phyloP scores from a whole-genome alignment of 148 eudicot species.

The Rhododendron ferrugineum region DNA sequence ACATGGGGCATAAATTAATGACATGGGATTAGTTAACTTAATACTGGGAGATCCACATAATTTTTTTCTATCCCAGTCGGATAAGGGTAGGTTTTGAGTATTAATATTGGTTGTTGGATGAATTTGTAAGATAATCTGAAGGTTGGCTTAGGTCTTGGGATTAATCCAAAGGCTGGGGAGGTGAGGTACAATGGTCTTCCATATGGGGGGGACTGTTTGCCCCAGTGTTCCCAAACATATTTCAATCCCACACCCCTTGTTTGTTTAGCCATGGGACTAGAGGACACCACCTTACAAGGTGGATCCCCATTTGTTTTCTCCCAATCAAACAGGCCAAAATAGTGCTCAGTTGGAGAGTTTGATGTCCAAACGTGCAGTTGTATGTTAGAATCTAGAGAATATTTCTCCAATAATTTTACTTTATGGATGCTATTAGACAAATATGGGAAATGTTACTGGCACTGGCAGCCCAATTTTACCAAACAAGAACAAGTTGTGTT shows the following conservation, averaged over 20 bases:
- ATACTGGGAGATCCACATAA: not conserved
- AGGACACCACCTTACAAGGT: not conserved
- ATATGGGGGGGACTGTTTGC: not conserved
- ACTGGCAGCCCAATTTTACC: not conserved
- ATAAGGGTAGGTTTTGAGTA: not conserved
- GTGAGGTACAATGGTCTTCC: not conserved
- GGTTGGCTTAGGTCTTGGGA: not conserved
- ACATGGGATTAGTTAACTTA: not conserved
- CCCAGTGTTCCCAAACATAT: not conserved
- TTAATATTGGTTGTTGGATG: not conserved
- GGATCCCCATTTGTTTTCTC: not conserved
- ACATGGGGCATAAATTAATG: not conserved
- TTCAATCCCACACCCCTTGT: not conserved
- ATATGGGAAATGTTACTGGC: not conserved
- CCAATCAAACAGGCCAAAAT: not conserved
- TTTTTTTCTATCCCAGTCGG: not conserved
- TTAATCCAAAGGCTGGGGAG: not conserved
- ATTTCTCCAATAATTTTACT: not conserved
- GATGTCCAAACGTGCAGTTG: slow-evolving; percentile 1
- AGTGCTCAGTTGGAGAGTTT: slow-evolving; percentile 2
- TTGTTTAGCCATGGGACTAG: not conserved
- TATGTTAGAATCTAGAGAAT: not conserved
- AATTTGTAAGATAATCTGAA: not conserved
- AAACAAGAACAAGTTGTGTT: too few species aligned
- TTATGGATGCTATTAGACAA: not conserved